A percentile compares a stretch with the other conserved stretches of the same genome.
Evolutionary conservation across 331 rosid genomes (phyloP).

Genomic region (Pyracantha coccinea): DNA sequence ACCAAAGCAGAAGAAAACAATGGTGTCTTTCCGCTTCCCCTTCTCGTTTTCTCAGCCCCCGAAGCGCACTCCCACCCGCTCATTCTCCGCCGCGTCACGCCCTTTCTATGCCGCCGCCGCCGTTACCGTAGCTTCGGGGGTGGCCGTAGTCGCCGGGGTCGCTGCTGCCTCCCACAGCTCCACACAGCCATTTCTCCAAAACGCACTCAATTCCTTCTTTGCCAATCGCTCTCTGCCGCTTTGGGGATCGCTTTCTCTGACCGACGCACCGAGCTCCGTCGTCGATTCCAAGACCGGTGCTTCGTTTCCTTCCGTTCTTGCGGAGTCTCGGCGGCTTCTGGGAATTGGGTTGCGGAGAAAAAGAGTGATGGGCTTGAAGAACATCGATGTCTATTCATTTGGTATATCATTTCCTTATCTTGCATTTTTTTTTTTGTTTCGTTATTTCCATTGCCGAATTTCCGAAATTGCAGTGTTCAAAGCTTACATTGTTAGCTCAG

Average conservation of each 20-base stretch:
- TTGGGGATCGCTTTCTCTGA: slow-evolving; percentile 70
- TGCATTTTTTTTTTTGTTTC: background rate
- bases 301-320: slow-evolving; percentile 57
- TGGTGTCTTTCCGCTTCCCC: slow-evolving; percentile 82
- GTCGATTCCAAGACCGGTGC: slow-evolving; percentile 56
- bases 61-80: slow-evolving; percentile 11
- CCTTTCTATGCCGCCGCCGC: slow-evolving; percentile 25
- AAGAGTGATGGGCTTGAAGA: slow-evolving; percentile 67
- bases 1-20: background rate
- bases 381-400: slow-evolving; percentile 81
- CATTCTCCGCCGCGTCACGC: slow-evolving; percentile 20
- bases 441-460: background rate
- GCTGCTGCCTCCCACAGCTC: slow-evolving; percentile 24
- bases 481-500: background rate
- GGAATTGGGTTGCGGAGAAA: slow-evolving; percentile 85
- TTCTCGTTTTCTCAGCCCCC: slow-evolving; percentile 68
- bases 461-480: background rate
- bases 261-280: slow-evolving; percentile 32
- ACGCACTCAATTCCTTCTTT: slow-evolving; percentile 31
- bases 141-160: slow-evolving; percentile 35
- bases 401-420: slow-evolving; percentile 33
- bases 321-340: slow-evolving; percentile 55
- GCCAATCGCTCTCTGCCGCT: slow-evolving; percentile 25
- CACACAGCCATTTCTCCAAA: slow-evolving; percentile 31
- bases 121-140: slow-evolving; percentile 14